Percentiles rank a stretch among this genome's conserved stretches.
Conservation (phyloP, 1,139 yeast genomes). For the Pichia sp. region DNA sequence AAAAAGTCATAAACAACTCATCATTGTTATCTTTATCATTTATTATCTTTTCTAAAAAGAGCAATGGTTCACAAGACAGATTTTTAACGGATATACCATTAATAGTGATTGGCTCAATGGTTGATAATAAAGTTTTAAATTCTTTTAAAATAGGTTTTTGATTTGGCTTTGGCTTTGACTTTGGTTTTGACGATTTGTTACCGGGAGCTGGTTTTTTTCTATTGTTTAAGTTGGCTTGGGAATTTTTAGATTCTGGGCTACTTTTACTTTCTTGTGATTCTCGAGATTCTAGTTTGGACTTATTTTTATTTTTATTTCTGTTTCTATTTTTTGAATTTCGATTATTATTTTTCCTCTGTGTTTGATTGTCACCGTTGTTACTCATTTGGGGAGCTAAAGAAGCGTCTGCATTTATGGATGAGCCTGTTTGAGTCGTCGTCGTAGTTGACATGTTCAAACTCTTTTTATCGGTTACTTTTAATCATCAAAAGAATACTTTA, state of each 20-base stretch:
- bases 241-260: not conserved
- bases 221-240: not conserved
- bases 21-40: slow-evolving; percentile 14
- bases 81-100: slow-evolving; percentile 24
- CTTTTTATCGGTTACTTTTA: too few relatives aligned
- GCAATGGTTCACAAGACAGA: slow-evolving; percentile 18
- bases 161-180: too few relatives aligned
- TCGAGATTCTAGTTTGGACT: not conserved
- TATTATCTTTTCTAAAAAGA: slow-evolving; percentile 17
- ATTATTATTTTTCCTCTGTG: not conserved
- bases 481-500: too few relatives aligned
- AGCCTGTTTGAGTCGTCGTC: not conserved
- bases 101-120: slow-evolving; percentile 22
- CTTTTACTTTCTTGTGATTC: not conserved
- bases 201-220: not conserved
- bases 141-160: slow-evolving; percentile 6
- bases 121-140: slow-evolving; percentile 6
- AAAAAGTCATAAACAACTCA: slow-evolving; percentile 25
- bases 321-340: not conserved
- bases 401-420: too few relatives aligned
- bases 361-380: too few relatives aligned
- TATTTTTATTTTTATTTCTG: not conserved
- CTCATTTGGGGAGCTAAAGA: too few relatives aligned
- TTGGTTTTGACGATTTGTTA: not conserved
- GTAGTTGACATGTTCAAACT: too few relatives aligned